A percentile compares a stretch with the other conserved stretches of the same genome.
These are phyloP conservation scores for Inga leiocalycina DNA, from an alignment of 306 rosid species.

Conservation along the genomic window DNA sequence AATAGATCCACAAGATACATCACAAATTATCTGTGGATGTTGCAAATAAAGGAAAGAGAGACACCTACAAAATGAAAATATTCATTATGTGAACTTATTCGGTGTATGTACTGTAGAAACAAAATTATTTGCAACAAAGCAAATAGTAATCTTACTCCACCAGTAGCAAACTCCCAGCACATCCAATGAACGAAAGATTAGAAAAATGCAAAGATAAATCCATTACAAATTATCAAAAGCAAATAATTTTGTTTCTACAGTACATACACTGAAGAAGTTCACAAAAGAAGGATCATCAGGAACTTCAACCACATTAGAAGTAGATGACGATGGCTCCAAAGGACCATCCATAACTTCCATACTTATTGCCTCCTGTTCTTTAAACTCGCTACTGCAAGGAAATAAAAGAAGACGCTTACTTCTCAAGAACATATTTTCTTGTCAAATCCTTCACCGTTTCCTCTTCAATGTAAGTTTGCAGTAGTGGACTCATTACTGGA, in stretches of 20 bases:
- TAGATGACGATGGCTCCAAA: slow-evolving; percentile 55
- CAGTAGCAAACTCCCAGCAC: background rate
- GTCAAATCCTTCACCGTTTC: too few species aligned
- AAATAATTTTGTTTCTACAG: slow-evolving; percentile 14
- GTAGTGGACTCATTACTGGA: too few species aligned
- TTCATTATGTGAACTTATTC: too few species aligned
- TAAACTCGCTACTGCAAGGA: slow-evolving; percentile 56
- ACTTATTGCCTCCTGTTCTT: slow-evolving; percentile 65
- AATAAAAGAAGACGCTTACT: slow-evolving; percentile 23
- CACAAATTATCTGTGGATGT: too few species aligned
- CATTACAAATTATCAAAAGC: background rate
- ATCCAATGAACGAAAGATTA: background rate
- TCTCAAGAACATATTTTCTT: background rate
- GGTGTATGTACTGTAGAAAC: too few species aligned
- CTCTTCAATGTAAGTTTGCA: too few species aligned
- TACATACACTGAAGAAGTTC: slow-evolving; percentile 66
- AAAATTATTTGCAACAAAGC: background rate
- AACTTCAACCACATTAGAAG: slow-evolving; percentile 54
- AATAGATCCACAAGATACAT: background rate
- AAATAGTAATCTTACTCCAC: background rate
- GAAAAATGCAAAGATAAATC: background rate
- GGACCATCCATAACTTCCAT: slow-evolving; percentile 74
- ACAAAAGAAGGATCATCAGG: slow-evolving; percentile 63
- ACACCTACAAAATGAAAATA: too few species aligned
- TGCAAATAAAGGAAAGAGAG: too few species aligned